A percentile compares a stretch with the other conserved stretches of the same genome.
Evolutionary conservation across 148 eudicot species (phyloP).

Genomic region (Spergularia marina): DNA sequence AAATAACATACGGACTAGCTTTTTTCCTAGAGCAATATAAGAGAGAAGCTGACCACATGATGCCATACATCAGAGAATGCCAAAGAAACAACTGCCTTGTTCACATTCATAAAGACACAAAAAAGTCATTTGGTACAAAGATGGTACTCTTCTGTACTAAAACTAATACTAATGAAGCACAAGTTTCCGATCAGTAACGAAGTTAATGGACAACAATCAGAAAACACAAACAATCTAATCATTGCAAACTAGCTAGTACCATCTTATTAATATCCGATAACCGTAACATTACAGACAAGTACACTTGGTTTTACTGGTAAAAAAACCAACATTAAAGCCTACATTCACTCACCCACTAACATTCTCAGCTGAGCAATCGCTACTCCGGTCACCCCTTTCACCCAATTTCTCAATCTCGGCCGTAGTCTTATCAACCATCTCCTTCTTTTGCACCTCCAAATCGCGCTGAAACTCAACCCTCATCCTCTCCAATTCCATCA

Average conservation of each 20-base stretch:
- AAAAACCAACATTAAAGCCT: slow-evolving; percentile 15
- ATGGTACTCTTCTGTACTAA: too few species aligned
- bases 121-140: neutral
- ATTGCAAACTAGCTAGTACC: neutral
- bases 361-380: slow-evolving; percentile 51
- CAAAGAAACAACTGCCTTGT: neutral
- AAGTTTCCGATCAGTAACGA: too few species aligned
- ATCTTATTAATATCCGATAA: neutral
- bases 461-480: slow-evolving; percentile 80
- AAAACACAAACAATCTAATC: too few species aligned
- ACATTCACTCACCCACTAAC: slow-evolving; percentile 37
- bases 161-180: too few species aligned
- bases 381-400: slow-evolving; percentile 40
- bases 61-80: neutral
- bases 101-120: neutral
- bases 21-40: neutral
- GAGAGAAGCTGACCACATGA: neutral
- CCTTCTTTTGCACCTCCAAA: slow-evolving; percentile 82
- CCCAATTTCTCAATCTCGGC: slow-evolving; percentile 67
- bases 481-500: slow-evolving; percentile 89
- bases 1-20: neutral
- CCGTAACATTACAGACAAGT: neutral
- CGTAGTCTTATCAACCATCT: slow-evolving; percentile 71
- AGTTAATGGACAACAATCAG: neutral
- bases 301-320: neutral